These are phyloP conservation scores for Centella asiatica DNA, from an alignment of 129 eudicot species.

Conservation along the genomic window DNA sequence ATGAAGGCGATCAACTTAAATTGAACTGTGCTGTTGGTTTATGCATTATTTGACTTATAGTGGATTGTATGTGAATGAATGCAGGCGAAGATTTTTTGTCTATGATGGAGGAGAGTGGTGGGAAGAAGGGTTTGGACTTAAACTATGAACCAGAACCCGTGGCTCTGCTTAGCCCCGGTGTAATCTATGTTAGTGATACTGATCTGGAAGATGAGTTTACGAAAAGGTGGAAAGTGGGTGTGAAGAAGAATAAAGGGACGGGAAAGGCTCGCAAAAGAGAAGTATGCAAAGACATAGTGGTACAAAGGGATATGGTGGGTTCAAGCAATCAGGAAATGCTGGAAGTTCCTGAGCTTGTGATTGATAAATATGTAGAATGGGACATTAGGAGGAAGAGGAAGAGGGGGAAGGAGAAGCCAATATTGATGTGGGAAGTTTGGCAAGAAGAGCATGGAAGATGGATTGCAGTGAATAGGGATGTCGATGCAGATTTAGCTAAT, in stretches of 20 bases:
- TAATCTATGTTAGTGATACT: not conserved
- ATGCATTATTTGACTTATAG: not conserved
- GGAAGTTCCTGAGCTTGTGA: conserved; percentile 4
- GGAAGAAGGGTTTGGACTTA: conserved; percentile 1
- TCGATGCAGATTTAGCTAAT: conserved; percentile 38
- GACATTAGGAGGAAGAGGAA: conserved; percentile 21
- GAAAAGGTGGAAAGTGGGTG: conserved; percentile 21
- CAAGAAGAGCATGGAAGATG: conserved; percentile 67
- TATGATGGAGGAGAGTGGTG: conserved; percentile 16
- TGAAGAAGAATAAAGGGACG: conserved; percentile 8
- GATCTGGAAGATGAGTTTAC: conserved; percentile 8
- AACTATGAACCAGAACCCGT: conserved; percentile 13
- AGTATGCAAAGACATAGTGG: conserved; percentile 9
- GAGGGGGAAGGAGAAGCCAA: conserved; percentile 26
- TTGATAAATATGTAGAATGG: not conserved
- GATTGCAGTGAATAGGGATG: conserved; percentile 41
- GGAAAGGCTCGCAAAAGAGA: not conserved
- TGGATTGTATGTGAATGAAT: conserved; percentile 6
- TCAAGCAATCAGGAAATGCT: conserved; percentile 1
- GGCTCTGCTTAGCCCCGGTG: not conserved
- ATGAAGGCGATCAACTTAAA: not conserved
- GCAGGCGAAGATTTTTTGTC: conserved; percentile 12
- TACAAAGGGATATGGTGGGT: conserved; percentile 10
- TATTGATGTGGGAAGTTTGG: conserved; percentile 69
- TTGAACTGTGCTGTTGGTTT: not conserved